A percentile compares a stretch with the other conserved stretches of the same genome.
Evolutionary conservation across 371 early-diverging fungal species (phyloP).

Genomic region (Astathelohania contejeani): DNA sequence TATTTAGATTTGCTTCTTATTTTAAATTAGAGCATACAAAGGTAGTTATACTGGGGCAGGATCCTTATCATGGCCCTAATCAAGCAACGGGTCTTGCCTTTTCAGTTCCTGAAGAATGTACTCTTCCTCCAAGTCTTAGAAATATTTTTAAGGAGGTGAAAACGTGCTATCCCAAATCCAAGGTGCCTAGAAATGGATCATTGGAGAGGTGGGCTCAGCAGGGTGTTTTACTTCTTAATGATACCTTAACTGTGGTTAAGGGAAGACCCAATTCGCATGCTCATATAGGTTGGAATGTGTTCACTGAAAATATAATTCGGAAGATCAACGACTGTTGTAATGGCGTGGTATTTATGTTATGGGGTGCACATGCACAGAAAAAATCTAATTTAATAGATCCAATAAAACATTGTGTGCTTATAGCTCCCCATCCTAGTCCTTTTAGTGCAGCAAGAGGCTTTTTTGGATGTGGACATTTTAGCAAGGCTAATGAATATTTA

Average conservation of each 20-base stretch:
- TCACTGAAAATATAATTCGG: conserved; percentile 69
- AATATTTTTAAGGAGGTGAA: conserved; percentile 76
- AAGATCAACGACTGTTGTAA: conserved; percentile 56
- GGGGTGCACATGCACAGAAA: conserved; percentile 72
- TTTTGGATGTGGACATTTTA: conserved; percentile 71
- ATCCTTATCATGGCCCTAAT: conserved; percentile 76
- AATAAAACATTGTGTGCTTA: conserved; percentile 64
- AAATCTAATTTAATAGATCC: conserved; percentile 53
- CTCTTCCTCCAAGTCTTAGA: conserved; percentile 66
- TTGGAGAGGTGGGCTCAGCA: conserved; percentile 66
- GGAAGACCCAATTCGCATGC: conserved; percentile 69
- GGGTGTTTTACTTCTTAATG: conserved; percentile 81
- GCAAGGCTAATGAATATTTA: conserved; percentile 73
- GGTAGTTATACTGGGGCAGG: conserved; percentile 53
- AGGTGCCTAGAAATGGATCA: conserved; percentile 53
- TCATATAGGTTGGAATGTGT: conserved; percentile 67
- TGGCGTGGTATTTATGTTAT: conserved; percentile 78
- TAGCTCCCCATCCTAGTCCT: conserved; percentile 78
- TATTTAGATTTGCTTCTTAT: conserved; percentile 40
- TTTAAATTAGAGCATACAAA: conserved; percentile 37
- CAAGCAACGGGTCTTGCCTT: conserved; percentile 70
- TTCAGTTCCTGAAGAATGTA: conserved; percentile 57
- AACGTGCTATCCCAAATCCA: conserved; percentile 54
- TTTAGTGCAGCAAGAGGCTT: conserved; percentile 71
- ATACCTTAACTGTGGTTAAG: conserved; percentile 70